Evolutionary conservation across 805 yeast genomes (phyloP).

Genomic region (Metschnikowia sp.): DNA sequence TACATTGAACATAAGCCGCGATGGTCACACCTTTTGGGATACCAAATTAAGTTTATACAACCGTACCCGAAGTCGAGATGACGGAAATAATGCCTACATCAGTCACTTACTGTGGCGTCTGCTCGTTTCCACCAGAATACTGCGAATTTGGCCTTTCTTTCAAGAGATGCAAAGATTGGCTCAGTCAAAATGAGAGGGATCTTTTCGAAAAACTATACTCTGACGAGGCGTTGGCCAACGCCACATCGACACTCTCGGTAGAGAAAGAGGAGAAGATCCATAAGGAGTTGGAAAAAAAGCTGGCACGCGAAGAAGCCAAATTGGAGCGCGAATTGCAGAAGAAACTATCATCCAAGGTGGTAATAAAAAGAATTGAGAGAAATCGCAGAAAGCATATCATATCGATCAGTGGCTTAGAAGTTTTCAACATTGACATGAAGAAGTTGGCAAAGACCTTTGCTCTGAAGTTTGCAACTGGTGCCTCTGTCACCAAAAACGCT

Average conservation of each 20-base stretch:
- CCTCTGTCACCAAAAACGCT: conserved; percentile 82
- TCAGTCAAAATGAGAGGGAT: conserved; percentile 55
- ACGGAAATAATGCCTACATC: conserved; percentile 28
- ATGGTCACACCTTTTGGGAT: too few species aligned
- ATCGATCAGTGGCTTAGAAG: conserved; percentile 83
- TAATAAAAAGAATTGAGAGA: conserved; percentile 83
- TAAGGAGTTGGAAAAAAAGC: conserved; percentile 78
- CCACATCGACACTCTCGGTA: conserved; percentile 56
- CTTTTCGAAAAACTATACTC: conserved; percentile 60
- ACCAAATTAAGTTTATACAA: too few species aligned
- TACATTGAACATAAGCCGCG: too few species aligned
- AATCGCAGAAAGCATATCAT: conserved; percentile 85
- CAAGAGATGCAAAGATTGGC: conserved; percentile 83
- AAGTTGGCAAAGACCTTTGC: conserved; percentile 90
- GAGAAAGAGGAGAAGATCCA: conserved; percentile 83
- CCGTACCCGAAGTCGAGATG: conserved; percentile 15
- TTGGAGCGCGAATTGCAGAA: conserved; percentile 80
- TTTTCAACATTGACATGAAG: conserved; percentile 84
- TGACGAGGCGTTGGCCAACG: conserved; percentile 53
- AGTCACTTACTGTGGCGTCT: conserved; percentile 70
- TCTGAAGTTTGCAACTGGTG: conserved; percentile 93
- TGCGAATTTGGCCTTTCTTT: conserved; percentile 87
- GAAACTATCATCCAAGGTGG: conserved; percentile 74
- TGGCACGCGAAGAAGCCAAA: conserved; percentile 79
- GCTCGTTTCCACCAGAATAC: conserved; percentile 83